Percentiles rank a stretch among this genome's conserved stretches.
These are phyloP conservation scores for Diaporthe citri DNA, from an alignment of 2,329 filamentous ascomycete species.

Conservation along the genomic window DNA sequence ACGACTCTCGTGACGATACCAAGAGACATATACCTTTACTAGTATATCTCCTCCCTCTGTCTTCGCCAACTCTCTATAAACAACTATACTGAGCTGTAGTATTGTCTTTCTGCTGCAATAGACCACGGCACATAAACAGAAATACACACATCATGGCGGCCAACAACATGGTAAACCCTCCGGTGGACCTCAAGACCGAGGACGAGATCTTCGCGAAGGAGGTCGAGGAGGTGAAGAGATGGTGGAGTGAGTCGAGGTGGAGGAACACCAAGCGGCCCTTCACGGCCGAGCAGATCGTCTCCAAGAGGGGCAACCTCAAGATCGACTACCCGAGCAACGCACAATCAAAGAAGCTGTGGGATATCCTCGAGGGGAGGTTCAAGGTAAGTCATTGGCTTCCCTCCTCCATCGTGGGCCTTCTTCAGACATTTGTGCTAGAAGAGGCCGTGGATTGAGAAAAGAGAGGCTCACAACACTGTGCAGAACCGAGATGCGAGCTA, in stretches of 20 bases:
- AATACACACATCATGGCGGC: constrained; percentile 63
- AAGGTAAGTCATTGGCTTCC: constrained; percentile 66
- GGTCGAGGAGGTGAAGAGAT: constrained; percentile 88
- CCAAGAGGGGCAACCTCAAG: constrained; percentile 91
- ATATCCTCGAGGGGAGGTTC: constrained; percentile 87
- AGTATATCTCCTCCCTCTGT: neutral
- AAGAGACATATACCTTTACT: constrained; percentile 1
- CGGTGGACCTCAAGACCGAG: constrained; percentile 68
- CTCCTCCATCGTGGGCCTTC: neutral
- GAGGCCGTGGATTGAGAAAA: neutral
- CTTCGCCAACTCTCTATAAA: neutral
- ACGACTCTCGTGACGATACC: neutral
- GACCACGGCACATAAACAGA: neutral
- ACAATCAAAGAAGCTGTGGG: constrained; percentile 95
- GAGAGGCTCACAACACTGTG: constrained; percentile 5
- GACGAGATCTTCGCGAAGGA: constrained; percentile 82
- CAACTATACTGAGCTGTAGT: constrained; percentile 29
- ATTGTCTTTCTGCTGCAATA: neutral
- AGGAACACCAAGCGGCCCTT: constrained; percentile 91
- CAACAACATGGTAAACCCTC: constrained; percentile 72
- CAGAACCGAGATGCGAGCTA: constrained; percentile 88
- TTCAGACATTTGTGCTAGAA: neutral
- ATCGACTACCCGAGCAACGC: constrained; percentile 92
- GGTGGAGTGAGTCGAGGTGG: constrained; percentile 96
- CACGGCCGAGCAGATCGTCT: constrained; percentile 96